phyloP scores from a whole-genome alignment of 306 rosid species.

The Dryas octopetala region DNA sequence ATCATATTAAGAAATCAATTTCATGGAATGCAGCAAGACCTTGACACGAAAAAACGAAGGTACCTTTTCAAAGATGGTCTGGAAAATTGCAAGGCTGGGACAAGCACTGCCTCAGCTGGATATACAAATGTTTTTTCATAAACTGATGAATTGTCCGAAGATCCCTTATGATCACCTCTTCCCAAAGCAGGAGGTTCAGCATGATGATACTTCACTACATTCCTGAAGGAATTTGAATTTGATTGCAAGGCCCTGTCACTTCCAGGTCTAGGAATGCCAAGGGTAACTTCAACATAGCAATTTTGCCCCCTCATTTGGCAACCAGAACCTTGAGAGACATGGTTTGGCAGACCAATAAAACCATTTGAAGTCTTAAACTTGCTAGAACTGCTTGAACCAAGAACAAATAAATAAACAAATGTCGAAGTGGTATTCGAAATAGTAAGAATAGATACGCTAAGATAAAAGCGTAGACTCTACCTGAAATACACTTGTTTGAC shows the following conservation, averaged over 20 bases:
- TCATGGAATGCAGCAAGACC: neutral
- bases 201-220: constrained; percentile 50
- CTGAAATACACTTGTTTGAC: constrained; percentile 83
- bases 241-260: constrained; percentile 49
- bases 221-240: constrained; percentile 45
- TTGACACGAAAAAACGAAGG: neutral
- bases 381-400: constrained; percentile 55
- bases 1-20: neutral
- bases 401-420: constrained; percentile 9
- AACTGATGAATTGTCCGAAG: constrained; percentile 45
- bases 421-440: neutral
- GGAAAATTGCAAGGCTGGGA: constrained; percentile 72
- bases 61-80: constrained; percentile 89
- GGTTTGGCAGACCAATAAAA: constrained; percentile 74
- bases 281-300: constrained; percentile 88
- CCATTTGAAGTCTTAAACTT: constrained; percentile 69
- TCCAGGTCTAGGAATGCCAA: constrained; percentile 70
- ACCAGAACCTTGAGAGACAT: constrained; percentile 75
- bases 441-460: neutral
- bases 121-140: constrained; percentile 75
- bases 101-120: constrained; percentile 91
- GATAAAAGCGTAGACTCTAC: constrained; percentile 36
- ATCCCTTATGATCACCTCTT: constrained; percentile 70
- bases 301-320: constrained; percentile 80
- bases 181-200: constrained; percentile 53